A percentile compares a stretch with the other conserved stretches of the same genome.
phyloP scores from a whole-genome alignment of 805 yeast species.

The Cyberlindnera euphorbiae region DNA sequence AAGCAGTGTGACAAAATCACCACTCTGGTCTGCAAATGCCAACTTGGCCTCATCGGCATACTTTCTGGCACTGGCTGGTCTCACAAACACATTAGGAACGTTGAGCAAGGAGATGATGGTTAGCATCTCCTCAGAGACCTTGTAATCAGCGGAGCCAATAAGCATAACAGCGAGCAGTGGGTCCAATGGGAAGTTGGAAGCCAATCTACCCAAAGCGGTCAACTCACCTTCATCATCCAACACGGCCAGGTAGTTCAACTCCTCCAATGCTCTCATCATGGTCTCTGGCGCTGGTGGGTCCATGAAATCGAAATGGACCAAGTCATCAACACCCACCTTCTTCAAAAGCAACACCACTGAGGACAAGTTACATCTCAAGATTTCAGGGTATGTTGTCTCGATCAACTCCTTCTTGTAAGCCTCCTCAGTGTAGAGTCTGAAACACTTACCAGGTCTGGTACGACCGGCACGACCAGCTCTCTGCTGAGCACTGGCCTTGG shows the following conservation, averaged over 20 bases:
- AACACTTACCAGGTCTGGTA: constrained; percentile 97
- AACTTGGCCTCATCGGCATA: constrained; percentile 89
- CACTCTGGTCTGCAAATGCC: constrained; percentile 86
- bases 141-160: constrained; percentile 78
- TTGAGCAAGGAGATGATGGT: constrained; percentile 86
- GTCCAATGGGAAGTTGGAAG: constrained; percentile 91
- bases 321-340: constrained; percentile 90
- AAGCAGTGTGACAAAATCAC: constrained; percentile 88
- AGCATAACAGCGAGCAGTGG: constrained; percentile 93
- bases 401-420: constrained; percentile 91
- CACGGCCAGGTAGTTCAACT: constrained; percentile 84
- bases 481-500: constrained; percentile 96
- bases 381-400: constrained; percentile 95
- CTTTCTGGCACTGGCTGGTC: constrained; percentile 84
- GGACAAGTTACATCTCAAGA: constrained; percentile 83
- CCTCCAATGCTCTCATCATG: constrained; percentile 98
- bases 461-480: constrained; percentile 99
- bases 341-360: constrained; percentile 90
- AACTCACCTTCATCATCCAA: constrained; percentile 87
- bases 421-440: constrained; percentile 93
- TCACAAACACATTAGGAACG: constrained; percentile 90
- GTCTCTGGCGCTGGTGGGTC: constrained; percentile 99
- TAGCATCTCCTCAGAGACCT: constrained; percentile 84
- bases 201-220: constrained; percentile 83
- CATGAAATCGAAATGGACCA: constrained; percentile 97